Evolutionary conservation across 2,329 filamentous ascomycete genomes (phyloP).

Genomic region (Colletotrichum sp.): DNA sequence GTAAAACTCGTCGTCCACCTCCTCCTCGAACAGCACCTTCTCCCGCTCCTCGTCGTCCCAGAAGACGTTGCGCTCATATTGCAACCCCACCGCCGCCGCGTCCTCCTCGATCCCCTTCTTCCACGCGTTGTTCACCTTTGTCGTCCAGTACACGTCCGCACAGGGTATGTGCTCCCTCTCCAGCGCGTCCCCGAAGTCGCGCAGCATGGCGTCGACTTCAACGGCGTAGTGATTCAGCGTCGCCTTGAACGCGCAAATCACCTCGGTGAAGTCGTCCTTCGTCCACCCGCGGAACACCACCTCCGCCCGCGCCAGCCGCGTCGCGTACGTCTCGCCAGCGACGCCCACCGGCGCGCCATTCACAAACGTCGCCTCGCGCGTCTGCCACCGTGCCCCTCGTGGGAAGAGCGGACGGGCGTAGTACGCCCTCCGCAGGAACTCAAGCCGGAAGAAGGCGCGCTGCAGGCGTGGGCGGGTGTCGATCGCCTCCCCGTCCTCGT

Average conservation of each 20-base stretch:
- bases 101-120: not conserved
- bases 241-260: constrained; percentile 7
- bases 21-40: not conserved
- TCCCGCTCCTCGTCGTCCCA: not conserved
- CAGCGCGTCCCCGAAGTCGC: not conserved
- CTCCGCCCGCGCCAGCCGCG: not conserved
- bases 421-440: not conserved
- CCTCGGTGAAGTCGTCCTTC: not conserved
- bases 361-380: not conserved
- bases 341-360: not conserved
- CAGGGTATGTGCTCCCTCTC: not conserved
- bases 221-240: constrained; percentile 3
- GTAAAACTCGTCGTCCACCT: not conserved
- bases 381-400: not conserved
- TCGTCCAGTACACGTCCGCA: not conserved
- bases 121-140: not conserved
- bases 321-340: not conserved
- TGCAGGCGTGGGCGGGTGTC: not conserved
- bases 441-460: constrained; percentile 16
- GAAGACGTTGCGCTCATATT: not conserved
- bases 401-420: constrained; percentile 5
- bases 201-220: not conserved
- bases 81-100: not conserved
- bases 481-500: not conserved
- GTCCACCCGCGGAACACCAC: not conserved